Base-by-base conservation (phyloP, 1,284 basidiomycete species). In the Ganoderma boninense region DNA sequence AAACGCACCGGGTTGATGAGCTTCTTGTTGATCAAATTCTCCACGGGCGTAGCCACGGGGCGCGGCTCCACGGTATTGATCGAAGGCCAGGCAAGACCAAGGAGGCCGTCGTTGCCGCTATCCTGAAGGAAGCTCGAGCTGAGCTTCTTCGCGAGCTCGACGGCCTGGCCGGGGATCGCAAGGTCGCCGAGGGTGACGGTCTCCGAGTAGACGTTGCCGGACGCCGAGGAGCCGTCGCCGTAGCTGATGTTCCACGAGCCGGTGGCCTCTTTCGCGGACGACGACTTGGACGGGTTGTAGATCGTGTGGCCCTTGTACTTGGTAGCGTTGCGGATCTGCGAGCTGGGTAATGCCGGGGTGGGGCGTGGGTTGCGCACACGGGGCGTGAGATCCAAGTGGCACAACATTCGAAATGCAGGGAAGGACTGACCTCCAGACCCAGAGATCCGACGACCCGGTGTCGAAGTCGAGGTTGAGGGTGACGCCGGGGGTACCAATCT, bases 211-310 rank as follows among this genome's bases (percentile, higher is more conserved):
- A 82, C 80, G 67, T 80, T 77, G 29, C 81, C 79, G 11, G 79
- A 79, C 49, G 81, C 82, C 18, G 79, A 80, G 23, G 81, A 82
- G n/a, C 82, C 82, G 74, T 84, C 83, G 46, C 82, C 83, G 70
- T 84, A 84, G 38, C 78, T 80, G 67, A 84, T 84, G 67, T 80
- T 78, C 82, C 82, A 84, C 8, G 76, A 76, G 8, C 79, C 79
- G n/a, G 70, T 35, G 3, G 76, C 72, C 67, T 77, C 73, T 73
- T 79, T 75, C 11, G 82, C 76, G 1, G 80, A 82, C 20, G 73
- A 74, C 8, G 82, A 83, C 67, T 77, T 78, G 61, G 75, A 56
- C 1, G 81, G 82, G 67, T 81, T 73, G 75, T 81, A 83, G 44
- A 83, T 76, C 46, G 72, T 74, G 74, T 82, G 79, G n/a, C 73